Conservation (phyloP, 2,329 filamentous ascomycete genomes). For the Pleoardoris graminearum region DNA sequence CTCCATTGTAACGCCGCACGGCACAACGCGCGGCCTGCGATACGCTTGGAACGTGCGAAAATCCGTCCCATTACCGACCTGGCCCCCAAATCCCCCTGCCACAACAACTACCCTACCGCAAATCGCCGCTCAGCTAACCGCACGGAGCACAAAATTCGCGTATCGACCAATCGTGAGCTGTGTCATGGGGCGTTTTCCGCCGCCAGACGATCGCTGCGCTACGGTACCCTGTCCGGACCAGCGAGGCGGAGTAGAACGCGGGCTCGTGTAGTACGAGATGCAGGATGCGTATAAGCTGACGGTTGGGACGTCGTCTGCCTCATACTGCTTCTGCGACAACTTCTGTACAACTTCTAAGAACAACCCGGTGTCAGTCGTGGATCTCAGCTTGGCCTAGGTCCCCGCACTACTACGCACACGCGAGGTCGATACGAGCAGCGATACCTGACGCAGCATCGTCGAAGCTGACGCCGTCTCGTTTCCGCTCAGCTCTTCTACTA, state of each 20-base stretch:
- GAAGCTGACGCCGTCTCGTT: not conserved
- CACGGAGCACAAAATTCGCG: not conserved
- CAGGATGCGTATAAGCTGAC: not conserved
- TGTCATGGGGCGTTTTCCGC: not conserved
- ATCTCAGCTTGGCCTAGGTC: not conserved
- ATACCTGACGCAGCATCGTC: not conserved
- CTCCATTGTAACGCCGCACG: not conserved
- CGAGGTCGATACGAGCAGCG: not conserved
- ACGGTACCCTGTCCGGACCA: not conserved
- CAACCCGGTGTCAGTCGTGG: not conserved
- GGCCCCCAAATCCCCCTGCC: not conserved
- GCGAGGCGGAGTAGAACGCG: not conserved
- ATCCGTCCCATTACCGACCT: not conserved
- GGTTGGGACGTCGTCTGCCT: not conserved
- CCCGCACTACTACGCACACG: not conserved
- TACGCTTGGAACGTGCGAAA: conserved; percentile 1
- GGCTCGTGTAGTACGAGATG: not conserved
- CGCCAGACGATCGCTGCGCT: conserved; percentile 2
- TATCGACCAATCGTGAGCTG: not conserved
- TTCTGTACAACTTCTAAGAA: not conserved
- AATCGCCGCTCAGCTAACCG: no score
- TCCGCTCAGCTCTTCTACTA: not conserved
- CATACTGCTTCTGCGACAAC: not conserved
- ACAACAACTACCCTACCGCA: not conserved
- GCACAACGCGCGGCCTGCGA: not conserved